A percentile compares a stretch with the other conserved stretches of the same genome.
phyloP scores from a whole-genome alignment of 345 rosid genomes.

The Erodium maritimum region DNA sequence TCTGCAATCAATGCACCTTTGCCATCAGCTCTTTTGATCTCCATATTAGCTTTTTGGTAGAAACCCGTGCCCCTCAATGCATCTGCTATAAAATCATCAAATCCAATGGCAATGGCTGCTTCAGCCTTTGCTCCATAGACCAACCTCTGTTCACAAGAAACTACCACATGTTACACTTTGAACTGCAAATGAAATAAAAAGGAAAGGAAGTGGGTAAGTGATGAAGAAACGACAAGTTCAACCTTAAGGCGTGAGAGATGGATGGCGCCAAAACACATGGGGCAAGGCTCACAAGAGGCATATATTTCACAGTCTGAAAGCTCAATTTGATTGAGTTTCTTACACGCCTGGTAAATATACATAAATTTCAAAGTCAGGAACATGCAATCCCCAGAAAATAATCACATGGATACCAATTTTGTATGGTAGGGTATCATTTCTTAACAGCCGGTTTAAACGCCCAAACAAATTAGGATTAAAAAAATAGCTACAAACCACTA shows the following conservation, averaged over 20 bases:
- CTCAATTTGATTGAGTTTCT: constrained; percentile 41
- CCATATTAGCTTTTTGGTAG: constrained; percentile 53
- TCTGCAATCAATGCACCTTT: constrained; percentile 64
- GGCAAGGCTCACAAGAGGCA: constrained; percentile 63
- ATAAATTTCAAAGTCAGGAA: background rate
- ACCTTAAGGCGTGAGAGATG: constrained; percentile 54
- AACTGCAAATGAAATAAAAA: background rate
- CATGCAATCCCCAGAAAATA: background rate
- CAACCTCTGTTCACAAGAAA: constrained; percentile 28
- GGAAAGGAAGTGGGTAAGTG: background rate
- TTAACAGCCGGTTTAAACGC: too few species aligned
- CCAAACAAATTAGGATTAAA: too few species aligned
- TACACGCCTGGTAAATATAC: constrained; percentile 36
- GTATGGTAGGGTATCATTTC: too few species aligned
- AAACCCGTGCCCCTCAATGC: constrained; percentile 48
- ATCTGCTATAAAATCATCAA: constrained; percentile 65
- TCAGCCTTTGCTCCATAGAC: constrained; percentile 65
- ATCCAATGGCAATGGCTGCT: constrained; percentile 64
- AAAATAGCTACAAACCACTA: too few species aligned
- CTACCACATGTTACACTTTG: background rate
- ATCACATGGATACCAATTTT: too few species aligned
- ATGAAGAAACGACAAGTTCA: background rate
- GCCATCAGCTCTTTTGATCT: constrained; percentile 73
- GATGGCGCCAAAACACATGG: constrained; percentile 66
- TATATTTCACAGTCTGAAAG: constrained; percentile 56